Base-by-base conservation (phyloP, 768 basidiomycete genomes). In the Fistulinella prunicolor region DNA sequence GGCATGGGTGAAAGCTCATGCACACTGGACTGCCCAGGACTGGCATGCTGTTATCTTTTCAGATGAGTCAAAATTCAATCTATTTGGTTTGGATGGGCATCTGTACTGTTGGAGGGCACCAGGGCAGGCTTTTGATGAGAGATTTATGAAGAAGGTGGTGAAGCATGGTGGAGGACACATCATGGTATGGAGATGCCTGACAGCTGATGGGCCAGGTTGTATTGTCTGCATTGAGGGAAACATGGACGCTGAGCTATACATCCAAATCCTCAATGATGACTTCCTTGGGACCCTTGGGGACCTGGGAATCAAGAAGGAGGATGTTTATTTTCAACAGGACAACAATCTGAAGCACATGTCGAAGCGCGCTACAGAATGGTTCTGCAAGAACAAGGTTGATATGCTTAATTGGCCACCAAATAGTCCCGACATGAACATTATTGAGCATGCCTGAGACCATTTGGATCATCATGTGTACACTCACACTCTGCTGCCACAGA, bases 291-390 rank as follows among this genome's bases (percentile, higher is more conserved):
- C 56, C 37, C 47, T 62, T 23, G 6, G 50, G 3, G 51, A 67
- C 46, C 62, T 61, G 24, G 37, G 51, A 0, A 41, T 67, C 24
- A 22, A 53, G 23, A 46, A 24, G 12, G 16, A 41, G 40, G 26
- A 42, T n/a, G 20, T 42, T 19, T 42, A 59, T 43, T 71, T 69
- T 44, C 64, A 68, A 43, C 70, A 73, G 19, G 69, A 74, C 48
- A 70, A 69, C 38, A 55, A 72, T 56, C 69, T 61, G 9, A 73
- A 72, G 55, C 71, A 73, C 56, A 71, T 56, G 2, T 53, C 60
- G 16, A 55, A 57, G 34, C 16, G 63, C 13, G 60, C 58, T 9
- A 34, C 49, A 21, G 45, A 42, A 3, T 74, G 69, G 67, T 68
- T 73, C 41, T 7, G 35, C 10, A 42, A 65, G 13, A 49, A 71